phyloP scores from a whole-genome alignment of 805 yeast species.

The Trichomonascus vanleenenianus region DNA sequence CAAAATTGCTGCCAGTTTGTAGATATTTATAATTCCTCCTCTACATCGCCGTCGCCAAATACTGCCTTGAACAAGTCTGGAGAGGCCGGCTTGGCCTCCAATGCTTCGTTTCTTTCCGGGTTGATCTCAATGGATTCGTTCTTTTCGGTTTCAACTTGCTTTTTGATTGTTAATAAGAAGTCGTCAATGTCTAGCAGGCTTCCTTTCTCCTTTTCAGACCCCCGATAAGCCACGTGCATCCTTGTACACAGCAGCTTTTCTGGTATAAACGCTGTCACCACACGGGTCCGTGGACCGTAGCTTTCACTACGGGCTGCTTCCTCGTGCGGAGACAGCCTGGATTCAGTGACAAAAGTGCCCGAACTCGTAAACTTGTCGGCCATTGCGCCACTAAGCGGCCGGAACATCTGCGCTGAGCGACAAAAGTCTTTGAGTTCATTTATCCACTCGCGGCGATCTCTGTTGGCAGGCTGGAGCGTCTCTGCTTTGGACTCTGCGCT shows the following conservation, averaged over 20 bases:
- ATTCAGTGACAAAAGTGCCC: neutral
- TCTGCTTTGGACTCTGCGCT: constrained; percentile 14
- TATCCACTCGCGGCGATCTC: constrained; percentile 1
- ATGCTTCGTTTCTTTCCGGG: constrained; percentile 15
- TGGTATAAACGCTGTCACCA: constrained; percentile 16
- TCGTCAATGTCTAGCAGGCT: neutral
- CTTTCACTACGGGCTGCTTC: constrained; percentile 18
- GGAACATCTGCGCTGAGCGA: constrained; percentile 20
- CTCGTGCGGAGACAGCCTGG: constrained; percentile 6
- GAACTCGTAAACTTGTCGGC: constrained; percentile 20
- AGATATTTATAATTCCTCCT: constrained; percentile 3
- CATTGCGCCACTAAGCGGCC: constrained; percentile 20
- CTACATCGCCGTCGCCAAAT: constrained; percentile 17
- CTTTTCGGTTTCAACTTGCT: neutral
- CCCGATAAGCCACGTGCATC: constrained; percentile 15
- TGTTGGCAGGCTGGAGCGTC: neutral
- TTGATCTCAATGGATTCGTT: constrained; percentile 4
- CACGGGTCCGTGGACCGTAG: constrained; percentile 21
- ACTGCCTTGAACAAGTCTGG: constrained; percentile 17
- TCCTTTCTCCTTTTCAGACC: neutral
- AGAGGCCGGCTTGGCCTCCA: constrained; percentile 17
- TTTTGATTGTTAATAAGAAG: neutral
- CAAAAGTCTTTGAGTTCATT: constrained; percentile 20
- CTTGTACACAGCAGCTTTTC: constrained; percentile 22
- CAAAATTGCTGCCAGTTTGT: neutral